Conservation (phyloP, 2,329 filamentous ascomycete species). For the Cercospora zeae-maydis region DNA sequence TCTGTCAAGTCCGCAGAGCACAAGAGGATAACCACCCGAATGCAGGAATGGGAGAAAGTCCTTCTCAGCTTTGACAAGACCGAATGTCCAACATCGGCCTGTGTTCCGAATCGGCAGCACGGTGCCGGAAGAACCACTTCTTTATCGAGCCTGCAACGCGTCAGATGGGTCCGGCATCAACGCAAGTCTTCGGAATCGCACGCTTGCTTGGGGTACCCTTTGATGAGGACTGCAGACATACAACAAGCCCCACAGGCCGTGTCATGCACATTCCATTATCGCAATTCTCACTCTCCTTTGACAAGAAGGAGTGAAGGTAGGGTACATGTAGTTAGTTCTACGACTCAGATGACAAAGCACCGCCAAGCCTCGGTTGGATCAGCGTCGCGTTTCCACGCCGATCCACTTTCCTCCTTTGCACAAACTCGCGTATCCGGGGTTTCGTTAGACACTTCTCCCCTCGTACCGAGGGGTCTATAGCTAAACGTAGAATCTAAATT, state of each 20-base stretch:
- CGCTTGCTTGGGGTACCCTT: not conserved
- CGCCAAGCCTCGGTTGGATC: not conserved
- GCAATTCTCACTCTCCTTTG: not conserved
- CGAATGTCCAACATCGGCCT: not conserved
- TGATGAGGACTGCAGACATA: not conserved
- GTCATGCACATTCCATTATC: not conserved
- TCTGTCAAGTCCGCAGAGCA: not conserved
- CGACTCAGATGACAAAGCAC: not conserved
- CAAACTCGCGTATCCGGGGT: not conserved
- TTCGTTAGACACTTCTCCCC: no score
- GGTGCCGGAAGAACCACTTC: conserved; percentile 6
- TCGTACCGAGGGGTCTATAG: no score
- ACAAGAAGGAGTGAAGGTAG: not conserved
- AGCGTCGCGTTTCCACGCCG: not conserved
- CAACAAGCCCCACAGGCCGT: not conserved
- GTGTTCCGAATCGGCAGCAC: not conserved
- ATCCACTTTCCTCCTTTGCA: conserved; percentile 2
- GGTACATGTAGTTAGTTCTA: not conserved
- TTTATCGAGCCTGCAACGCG: not conserved
- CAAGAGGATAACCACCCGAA: not conserved
- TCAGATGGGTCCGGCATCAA: not conserved
- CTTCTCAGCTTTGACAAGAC: no score
- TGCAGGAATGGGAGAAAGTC: no score
- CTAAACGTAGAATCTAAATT: no score
- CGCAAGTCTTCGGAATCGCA: not conserved